A percentile compares a stretch with the other conserved stretches of the same genome.
phyloP scores from a whole-genome alignment of 1,284 basidiomycete species.

The Psilocybe mexicana region DNA sequence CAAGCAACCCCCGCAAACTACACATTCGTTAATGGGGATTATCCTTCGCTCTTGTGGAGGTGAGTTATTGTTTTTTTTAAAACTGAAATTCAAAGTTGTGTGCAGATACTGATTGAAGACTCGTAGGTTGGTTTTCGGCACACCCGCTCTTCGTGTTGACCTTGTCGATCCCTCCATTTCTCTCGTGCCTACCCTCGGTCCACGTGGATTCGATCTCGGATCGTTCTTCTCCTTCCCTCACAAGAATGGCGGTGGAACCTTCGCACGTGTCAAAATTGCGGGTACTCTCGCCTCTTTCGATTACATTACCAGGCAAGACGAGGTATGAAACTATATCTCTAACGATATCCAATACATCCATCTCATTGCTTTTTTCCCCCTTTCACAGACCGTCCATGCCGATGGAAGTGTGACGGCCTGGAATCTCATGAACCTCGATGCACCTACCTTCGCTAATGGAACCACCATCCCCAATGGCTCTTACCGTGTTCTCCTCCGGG shows the following conservation, averaged over 20 bases:
- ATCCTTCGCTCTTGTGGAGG: conserved; percentile 45
- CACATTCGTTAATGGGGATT: conserved; percentile 48
- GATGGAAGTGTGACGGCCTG: not conserved
- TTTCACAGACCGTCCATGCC: not conserved
- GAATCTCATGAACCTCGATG: conserved; percentile 13
- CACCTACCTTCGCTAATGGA: conserved; percentile 53
- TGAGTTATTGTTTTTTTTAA: conserved; percentile 15
- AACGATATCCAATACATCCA: not conserved
- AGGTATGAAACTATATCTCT: conserved; percentile 23
- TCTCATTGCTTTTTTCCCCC: not conserved
- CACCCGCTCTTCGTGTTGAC: conserved; percentile 27
- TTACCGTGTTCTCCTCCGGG: conserved; percentile 62
- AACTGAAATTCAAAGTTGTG: not conserved
- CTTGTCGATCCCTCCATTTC: conserved; percentile 27
- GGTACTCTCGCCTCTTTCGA: conserved; percentile 34
- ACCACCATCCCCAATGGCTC: conserved; percentile 59
- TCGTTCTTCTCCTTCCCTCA: conserved; percentile 30
- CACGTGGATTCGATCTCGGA: conserved; percentile 19
- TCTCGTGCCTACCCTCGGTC: conserved; percentile 32
- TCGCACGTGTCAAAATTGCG: conserved; percentile 36
- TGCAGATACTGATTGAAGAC: not conserved
- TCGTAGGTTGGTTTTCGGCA: conserved; percentile 51
- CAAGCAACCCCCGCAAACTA: conserved; percentile 45
- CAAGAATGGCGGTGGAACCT: conserved; percentile 30
- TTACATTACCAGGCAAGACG: conserved; percentile 36